phyloP scores from a whole-genome alignment of 2,329 filamentous ascomycete genomes.

The Botryotinia globosa region DNA sequence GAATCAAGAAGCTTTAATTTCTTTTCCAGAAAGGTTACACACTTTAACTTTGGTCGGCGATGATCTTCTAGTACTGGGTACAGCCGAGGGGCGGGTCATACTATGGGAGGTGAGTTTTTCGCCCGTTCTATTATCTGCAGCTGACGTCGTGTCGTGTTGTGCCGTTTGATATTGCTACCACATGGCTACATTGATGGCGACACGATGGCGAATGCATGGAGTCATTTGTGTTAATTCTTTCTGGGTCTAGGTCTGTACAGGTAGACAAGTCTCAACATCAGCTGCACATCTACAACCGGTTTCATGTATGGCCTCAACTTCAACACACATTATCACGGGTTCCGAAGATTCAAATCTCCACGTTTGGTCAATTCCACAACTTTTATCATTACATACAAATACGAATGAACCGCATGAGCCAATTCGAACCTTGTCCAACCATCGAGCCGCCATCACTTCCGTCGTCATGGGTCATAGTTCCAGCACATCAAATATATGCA shows the following conservation, averaged over 20 bases:
- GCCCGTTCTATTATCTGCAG: neutral
- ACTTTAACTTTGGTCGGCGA: constrained; percentile 71
- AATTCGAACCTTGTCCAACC: constrained; percentile 72
- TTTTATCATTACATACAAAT: constrained; percentile 60
- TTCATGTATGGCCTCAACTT: constrained; percentile 69
- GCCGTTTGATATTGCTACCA: neutral
- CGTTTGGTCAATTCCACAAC: constrained; percentile 78
- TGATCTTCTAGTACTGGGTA: constrained; percentile 72
- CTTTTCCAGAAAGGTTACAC: constrained; percentile 82
- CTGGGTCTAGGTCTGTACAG: constrained; percentile 61
- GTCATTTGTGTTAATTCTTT: constrained; percentile 24
- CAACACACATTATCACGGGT: constrained; percentile 71
- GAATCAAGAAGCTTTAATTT: constrained; percentile 83
- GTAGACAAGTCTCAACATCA: constrained; percentile 71
- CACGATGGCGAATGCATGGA: neutral
- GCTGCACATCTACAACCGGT: constrained; percentile 78
- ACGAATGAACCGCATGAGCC: constrained; percentile 62
- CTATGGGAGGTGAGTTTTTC: constrained; percentile 79
- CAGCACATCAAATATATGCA: constrained; percentile 74
- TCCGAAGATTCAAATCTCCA: constrained; percentile 87
- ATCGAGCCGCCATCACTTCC: constrained; percentile 70
- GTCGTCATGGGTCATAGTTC: constrained; percentile 62
- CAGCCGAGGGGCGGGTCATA: constrained; percentile 79
- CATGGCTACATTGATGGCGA: neutral
- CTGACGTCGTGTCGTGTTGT: constrained; percentile 16